phyloP scores from a whole-genome alignment of 805 yeast species.

The Cyberlindnera nakhonratchasimensis region DNA sequence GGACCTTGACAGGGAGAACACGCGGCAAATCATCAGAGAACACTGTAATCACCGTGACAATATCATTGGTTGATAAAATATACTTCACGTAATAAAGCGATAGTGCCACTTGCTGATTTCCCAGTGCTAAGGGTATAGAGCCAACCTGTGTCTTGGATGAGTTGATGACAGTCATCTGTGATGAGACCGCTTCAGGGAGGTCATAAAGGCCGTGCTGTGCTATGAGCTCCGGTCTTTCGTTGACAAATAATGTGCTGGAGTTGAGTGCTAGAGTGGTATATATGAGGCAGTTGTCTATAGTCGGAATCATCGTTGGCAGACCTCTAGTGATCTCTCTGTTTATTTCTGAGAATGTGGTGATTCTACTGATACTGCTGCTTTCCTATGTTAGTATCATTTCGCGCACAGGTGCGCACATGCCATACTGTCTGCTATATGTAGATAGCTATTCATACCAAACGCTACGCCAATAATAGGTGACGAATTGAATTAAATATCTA shows the following conservation, averaged over 20 bases:
- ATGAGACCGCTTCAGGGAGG: constrained; percentile 50
- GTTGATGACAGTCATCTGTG: constrained; percentile 52
- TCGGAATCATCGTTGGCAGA: background rate
- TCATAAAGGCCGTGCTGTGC: constrained; percentile 40
- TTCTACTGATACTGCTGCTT: no score
- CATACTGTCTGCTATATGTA: no score
- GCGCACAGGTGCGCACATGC: no score
- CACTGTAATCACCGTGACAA: constrained; percentile 23
- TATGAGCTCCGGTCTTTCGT: constrained; percentile 46
- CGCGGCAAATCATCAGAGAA: constrained; percentile 19
- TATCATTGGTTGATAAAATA: constrained; percentile 23
- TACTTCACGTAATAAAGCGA: constrained; percentile 22
- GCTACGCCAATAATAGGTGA: no score
- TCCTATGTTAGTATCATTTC: no score
- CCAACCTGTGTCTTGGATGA: constrained; percentile 37
- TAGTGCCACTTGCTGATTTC: constrained; percentile 11
- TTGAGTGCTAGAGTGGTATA: constrained; percentile 48
- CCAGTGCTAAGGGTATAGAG: constrained; percentile 16
- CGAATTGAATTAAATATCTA: no score
- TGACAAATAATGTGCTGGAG: constrained; percentile 57
- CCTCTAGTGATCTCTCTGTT: no score
- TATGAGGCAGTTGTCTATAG: constrained; percentile 29
- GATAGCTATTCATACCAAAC: no score
- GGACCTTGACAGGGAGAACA: constrained; percentile 20
- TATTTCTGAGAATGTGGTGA: no score